Evolutionary conservation across 1,284 basidiomycete species (phyloP).

Genomic region (Ceratobasidium sp.): DNA sequence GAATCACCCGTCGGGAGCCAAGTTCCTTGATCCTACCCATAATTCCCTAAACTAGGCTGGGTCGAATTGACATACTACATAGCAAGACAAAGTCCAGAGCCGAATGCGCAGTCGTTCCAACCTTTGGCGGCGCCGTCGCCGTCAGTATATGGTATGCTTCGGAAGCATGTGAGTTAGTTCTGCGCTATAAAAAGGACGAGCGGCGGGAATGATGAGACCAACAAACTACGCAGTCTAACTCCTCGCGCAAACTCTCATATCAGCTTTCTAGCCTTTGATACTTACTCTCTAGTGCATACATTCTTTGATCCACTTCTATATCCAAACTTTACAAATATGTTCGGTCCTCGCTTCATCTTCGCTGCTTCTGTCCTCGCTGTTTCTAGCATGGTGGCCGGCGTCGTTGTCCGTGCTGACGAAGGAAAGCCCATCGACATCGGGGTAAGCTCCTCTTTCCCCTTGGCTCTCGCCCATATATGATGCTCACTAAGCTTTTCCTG

Average conservation of each 20-base stretch:
- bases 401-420: constrained; percentile 4
- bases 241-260: not conserved
- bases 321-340: not conserved
- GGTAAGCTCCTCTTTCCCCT: not conserved
- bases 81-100: too few relatives aligned
- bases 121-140: too few relatives aligned
- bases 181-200: not conserved
- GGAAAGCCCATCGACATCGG: constrained; percentile 38
- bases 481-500: not conserved
- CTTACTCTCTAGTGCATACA: too few relatives aligned
- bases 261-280: too few relatives aligned
- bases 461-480: too few relatives aligned
- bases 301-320: not conserved
- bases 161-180: not conserved
- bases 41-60: too few relatives aligned
- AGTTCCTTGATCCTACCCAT: too few relatives aligned
- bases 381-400: not conserved
- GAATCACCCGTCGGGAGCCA: too few relatives aligned
- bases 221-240: not conserved
- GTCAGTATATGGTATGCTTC: not conserved
- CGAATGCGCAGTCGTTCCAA: too few relatives aligned
- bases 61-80: too few relatives aligned
- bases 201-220: not conserved
- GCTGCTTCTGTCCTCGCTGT: not conserved
- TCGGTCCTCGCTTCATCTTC: not conserved